Conservation (phyloP, 441 rosid species). For the Gossypium davidsonii region DNA sequence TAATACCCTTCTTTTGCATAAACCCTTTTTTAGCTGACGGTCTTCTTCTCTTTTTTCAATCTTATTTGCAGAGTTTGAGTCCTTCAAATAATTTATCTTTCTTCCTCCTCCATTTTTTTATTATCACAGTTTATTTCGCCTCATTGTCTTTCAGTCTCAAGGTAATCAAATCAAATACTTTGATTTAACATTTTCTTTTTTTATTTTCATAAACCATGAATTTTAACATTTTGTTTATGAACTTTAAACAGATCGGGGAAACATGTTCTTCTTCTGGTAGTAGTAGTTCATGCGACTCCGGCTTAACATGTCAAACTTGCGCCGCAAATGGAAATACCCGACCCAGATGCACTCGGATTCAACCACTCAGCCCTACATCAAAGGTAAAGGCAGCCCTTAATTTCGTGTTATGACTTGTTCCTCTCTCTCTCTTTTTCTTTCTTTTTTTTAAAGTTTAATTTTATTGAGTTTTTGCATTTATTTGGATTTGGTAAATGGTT, state of each 20-base stretch:
- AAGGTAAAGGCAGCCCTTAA: conserved; percentile 32
- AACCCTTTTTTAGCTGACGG: neutral
- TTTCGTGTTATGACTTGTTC: neutral
- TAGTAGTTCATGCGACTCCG: conserved; percentile 52
- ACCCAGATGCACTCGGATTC: conserved; percentile 62
- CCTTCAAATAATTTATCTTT: neutral
- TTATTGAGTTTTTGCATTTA: neutral
- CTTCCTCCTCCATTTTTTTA: conserved; percentile 23
- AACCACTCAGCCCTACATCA: conserved; percentile 58
- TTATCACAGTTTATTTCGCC: conserved; percentile 29
- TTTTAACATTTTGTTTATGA: neutral
- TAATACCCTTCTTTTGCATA: neutral
- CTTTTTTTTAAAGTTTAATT: neutral
- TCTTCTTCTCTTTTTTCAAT: neutral
- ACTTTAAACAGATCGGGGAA: conserved; percentile 57
- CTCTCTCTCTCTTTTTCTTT: neutral
- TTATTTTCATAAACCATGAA: neutral
- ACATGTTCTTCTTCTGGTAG: conserved; percentile 62
- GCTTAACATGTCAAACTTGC: conserved; percentile 72
- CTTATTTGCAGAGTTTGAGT: conserved; percentile 33
- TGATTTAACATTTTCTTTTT: neutral
- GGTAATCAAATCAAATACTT: conserved; percentile 25
- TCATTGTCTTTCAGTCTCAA: conserved; percentile 36
- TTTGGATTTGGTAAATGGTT: conserved; percentile 32
- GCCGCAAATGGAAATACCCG: conserved; percentile 61